These are phyloP conservation scores for Coprinopsis strossmayeri DNA, from an alignment of 768 basidiomycete genomes.

Conservation along the genomic window DNA sequence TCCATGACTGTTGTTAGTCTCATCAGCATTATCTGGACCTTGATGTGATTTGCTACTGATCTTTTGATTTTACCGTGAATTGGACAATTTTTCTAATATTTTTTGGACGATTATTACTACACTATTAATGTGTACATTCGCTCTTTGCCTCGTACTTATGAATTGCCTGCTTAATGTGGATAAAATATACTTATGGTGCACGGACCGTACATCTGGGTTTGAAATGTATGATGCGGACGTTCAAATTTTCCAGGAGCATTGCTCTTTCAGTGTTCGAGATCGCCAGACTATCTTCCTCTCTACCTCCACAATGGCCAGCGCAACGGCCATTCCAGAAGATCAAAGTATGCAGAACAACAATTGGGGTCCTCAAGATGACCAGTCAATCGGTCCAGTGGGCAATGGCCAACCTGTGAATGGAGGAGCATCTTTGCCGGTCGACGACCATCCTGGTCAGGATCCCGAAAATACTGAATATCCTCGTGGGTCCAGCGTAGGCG, in stretches of 20 bases:
- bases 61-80: neutral
- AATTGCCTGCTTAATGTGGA: neutral
- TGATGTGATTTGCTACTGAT: constrained; percentile 21
- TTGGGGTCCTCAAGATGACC: constrained; percentile 48
- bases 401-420: constrained; percentile 39
- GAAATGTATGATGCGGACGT: constrained; percentile 12
- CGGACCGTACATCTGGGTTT: constrained; percentile 1
- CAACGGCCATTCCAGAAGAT: constrained; percentile 24
- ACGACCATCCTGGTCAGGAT: constrained; percentile 40
- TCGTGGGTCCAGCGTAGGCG: constrained; percentile 44
- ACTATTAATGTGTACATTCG: neutral
- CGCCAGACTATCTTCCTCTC: constrained; percentile 5
- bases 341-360: constrained; percentile 31
- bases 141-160: neutral
- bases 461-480: constrained; percentile 45
- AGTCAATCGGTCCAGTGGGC: constrained; percentile 33
- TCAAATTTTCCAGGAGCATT: constrained; percentile 11
- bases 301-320: constrained; percentile 24
- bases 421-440: constrained; percentile 38
- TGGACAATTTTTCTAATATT: neutral
- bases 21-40: constrained; percentile 36
- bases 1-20: constrained; percentile 28
- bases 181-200: constrained; percentile 3
- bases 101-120: too few species aligned
- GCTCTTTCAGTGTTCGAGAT: too few species aligned